These are phyloP conservation scores for Candida namnaoensis DNA, from an alignment of 805 yeast species.

Conservation along the genomic window DNA sequence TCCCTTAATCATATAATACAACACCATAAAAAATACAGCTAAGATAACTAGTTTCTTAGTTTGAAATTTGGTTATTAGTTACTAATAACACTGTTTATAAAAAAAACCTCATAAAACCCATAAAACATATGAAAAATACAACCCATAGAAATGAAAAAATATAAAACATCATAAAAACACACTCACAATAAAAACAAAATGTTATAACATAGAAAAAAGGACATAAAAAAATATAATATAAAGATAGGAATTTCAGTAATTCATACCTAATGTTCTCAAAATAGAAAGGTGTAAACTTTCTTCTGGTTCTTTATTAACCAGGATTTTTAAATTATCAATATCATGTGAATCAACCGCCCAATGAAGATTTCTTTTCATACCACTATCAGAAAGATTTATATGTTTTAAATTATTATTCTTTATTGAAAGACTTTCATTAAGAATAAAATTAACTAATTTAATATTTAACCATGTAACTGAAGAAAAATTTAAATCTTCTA, in stretches of 20 bases:
- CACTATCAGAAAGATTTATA: constrained; percentile 37
- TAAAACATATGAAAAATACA: no score
- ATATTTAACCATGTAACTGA: constrained; percentile 41
- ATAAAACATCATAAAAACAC: no score
- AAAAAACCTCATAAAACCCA: no score
- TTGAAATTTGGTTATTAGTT: no score
- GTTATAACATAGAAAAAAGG: no score
- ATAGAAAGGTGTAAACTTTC: constrained; percentile 1
- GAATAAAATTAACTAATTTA: constrained; percentile 23
- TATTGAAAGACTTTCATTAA: constrained; percentile 11
- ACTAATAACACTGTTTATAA: no score
- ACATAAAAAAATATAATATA: not conserved
- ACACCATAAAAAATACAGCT: no score
- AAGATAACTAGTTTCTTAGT: no score
- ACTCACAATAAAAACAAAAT: no score
- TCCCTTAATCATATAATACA: no score
- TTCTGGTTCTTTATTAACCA: constrained; percentile 12
- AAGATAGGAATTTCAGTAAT: constrained; percentile 6
- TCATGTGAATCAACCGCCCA: constrained; percentile 29
- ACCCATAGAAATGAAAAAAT: no score
- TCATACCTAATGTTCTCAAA: constrained; percentile 15
- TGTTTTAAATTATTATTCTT: constrained; percentile 4
- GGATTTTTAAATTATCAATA: constrained; percentile 6
- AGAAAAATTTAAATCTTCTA: constrained; percentile 24
- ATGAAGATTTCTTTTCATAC: constrained; percentile 36